Evolutionary conservation across 768 basidiomycete species (phyloP).

Genomic region (Tulasnella sp.): DNA sequence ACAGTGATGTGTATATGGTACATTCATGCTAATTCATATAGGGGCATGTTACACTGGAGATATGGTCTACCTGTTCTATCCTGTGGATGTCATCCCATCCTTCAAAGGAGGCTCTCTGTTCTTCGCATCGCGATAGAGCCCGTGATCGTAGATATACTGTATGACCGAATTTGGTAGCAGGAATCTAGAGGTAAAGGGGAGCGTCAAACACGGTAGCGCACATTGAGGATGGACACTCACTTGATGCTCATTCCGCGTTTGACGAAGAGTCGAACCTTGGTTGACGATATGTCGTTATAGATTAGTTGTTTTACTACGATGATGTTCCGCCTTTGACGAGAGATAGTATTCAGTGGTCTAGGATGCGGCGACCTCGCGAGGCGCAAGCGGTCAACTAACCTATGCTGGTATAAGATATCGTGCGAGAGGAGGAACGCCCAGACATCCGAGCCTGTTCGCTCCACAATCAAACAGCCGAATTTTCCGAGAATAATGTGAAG

Average conservation of each 20-base stretch:
- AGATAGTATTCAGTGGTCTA: conserved; percentile 47
- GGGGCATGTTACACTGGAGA: no score
- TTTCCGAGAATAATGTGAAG: conserved; percentile 92
- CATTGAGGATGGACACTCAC: conserved; percentile 20
- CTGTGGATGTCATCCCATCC: no score
- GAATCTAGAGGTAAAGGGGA: conserved; percentile 65
- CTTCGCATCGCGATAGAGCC: conserved; percentile 30
- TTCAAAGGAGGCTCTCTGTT: conserved; percentile 2
- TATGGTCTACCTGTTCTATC: no score
- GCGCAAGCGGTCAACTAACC: conserved; percentile 22
- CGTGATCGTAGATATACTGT: conserved; percentile 84
- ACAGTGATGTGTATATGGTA: no score
- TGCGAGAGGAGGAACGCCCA: conserved; percentile 28
- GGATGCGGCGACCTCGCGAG: conserved; percentile 59
- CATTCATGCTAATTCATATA: no score
- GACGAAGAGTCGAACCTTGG: conserved; percentile 54
- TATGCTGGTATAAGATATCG: conserved; percentile 35
- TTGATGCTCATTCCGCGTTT: conserved; percentile 37
- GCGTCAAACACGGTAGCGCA: no score
- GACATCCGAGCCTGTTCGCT: conserved; percentile 88
- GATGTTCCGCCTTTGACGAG: conserved; percentile 52
- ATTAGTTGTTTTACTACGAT: conserved; percentile 89
- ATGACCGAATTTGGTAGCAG: conserved; percentile 84
- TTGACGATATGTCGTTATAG: conserved; percentile 94
- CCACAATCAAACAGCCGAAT: conserved; percentile 91